These are phyloP conservation scores for Aspergillus ibericus DNA, from an alignment of 2,329 filamentous ascomycete species.

Conservation along the genomic window DNA sequence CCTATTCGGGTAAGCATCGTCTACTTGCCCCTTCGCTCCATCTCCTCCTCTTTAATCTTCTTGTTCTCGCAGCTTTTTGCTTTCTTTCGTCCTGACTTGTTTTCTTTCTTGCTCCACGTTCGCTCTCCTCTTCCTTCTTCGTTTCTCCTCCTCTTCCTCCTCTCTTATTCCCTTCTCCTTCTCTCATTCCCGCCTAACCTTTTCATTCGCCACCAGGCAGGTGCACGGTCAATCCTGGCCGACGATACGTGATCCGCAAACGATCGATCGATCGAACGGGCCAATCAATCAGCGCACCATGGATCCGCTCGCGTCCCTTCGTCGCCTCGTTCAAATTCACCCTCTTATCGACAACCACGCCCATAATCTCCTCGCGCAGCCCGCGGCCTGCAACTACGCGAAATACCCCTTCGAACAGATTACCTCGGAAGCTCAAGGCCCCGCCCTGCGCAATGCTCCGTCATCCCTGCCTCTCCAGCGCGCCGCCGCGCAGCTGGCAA, in stretches of 20 bases:
- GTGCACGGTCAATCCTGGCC: background rate
- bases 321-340: constrained; percentile 38
- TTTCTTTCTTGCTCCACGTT: background rate
- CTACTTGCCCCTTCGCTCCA: background rate
- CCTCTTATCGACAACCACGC: constrained; percentile 52
- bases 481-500: constrained; percentile 66
- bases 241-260: background rate
- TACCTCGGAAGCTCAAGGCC: constrained; percentile 70
- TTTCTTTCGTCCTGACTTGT: background rate
- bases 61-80: background rate
- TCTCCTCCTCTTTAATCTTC: constrained; percentile 5
- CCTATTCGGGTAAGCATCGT: constrained; percentile 18
- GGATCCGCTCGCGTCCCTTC: constrained; percentile 32
- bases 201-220: background rate
- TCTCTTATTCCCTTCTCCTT: background rate
- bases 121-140: background rate
- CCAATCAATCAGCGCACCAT: constrained; percentile 17
- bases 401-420: constrained; percentile 59
- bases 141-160: background rate
- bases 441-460: constrained; percentile 62
- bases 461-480: constrained; percentile 69
- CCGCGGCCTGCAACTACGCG: constrained; percentile 33
- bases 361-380: constrained; percentile 43
- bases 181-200: background rate
- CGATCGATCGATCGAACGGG: constrained; percentile 7